Conservation (phyloP, 1,284 basidiomycete genomes). For the Papiliotrema terrestris region DNA sequence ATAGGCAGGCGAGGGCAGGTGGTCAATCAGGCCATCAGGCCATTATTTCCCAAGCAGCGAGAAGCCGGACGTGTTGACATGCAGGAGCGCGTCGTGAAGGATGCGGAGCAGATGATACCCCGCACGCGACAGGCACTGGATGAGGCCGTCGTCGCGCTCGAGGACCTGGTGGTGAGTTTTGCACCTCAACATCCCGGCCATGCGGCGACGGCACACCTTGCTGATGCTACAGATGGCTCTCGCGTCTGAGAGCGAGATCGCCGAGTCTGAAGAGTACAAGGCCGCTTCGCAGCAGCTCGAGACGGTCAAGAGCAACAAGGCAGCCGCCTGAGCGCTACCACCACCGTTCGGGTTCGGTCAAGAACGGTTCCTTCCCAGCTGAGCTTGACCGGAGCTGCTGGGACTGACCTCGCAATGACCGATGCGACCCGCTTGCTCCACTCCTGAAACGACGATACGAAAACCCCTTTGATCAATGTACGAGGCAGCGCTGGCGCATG, state of each 20-base stretch:
- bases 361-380: neutral
- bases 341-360: neutral
- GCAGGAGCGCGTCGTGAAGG: constrained; percentile 69
- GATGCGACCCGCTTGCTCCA: too few relatives aligned
- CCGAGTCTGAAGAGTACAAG: constrained; percentile 23
- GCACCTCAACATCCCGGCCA: neutral
- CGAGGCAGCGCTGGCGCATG: too few relatives aligned
- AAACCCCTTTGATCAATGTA: too few relatives aligned
- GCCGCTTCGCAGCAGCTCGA: constrained; percentile 22
- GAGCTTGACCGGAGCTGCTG: neutral
- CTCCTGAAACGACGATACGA: too few relatives aligned
- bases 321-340: neutral
- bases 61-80: neutral
- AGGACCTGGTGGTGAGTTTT: constrained; percentile 64
- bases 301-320: constrained; percentile 12
- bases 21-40: too few relatives aligned
- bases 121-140: constrained; percentile 63
- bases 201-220: neutral
- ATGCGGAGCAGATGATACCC: constrained; percentile 74
- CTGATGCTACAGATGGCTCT: neutral
- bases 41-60: too few relatives aligned
- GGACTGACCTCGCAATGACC: too few relatives aligned
- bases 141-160: constrained; percentile 61
- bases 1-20: neutral
- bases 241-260: constrained; percentile 7